These are phyloP conservation scores for Agrocybe chaxingu DNA, from an alignment of 768 basidiomycete genomes.

Conservation along the genomic window DNA sequence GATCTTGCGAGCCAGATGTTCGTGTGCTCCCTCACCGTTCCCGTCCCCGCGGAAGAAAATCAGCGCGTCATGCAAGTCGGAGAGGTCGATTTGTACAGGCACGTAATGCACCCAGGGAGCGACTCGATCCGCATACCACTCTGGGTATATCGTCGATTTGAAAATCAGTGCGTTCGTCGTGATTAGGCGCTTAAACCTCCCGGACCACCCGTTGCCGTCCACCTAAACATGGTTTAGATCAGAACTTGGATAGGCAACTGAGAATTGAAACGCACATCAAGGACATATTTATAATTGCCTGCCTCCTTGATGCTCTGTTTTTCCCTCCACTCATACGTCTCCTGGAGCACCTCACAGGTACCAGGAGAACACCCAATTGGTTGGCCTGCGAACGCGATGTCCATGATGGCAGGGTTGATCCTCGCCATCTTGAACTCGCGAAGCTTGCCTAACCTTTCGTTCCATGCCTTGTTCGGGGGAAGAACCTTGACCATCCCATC, in stretches of 20 bases:
- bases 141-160: constrained; percentile 71
- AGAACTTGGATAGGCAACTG: background rate
- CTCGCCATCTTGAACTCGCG: constrained; percentile 29
- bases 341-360: constrained; percentile 40
- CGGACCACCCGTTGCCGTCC: constrained; percentile 68
- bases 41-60: constrained; percentile 70
- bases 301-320: constrained; percentile 44
- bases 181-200: constrained; percentile 65
- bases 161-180: constrained; percentile 62
- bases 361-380: constrained; percentile 37
- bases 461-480: constrained; percentile 22
- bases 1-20: constrained; percentile 45
- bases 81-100: constrained; percentile 61
- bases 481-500: constrained; percentile 38
- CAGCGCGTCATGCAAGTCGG: constrained; percentile 67
- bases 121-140: constrained; percentile 63
- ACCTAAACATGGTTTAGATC: constrained; percentile 28
- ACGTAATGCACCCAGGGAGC: constrained; percentile 76
- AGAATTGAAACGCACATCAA: constrained; percentile 41
- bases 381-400: constrained; percentile 53
- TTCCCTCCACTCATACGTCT: constrained; percentile 48
- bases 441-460: constrained; percentile 31
- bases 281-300: constrained; percentile 56
- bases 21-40: constrained; percentile 56
- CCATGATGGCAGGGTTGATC: constrained; percentile 55